Percentiles rank a stretch among this genome's conserved stretches.
These are phyloP conservation scores for Thalassiosira sp. DNA, from an alignment of 352 stramenopile species.

Conservation along the genomic window DNA sequence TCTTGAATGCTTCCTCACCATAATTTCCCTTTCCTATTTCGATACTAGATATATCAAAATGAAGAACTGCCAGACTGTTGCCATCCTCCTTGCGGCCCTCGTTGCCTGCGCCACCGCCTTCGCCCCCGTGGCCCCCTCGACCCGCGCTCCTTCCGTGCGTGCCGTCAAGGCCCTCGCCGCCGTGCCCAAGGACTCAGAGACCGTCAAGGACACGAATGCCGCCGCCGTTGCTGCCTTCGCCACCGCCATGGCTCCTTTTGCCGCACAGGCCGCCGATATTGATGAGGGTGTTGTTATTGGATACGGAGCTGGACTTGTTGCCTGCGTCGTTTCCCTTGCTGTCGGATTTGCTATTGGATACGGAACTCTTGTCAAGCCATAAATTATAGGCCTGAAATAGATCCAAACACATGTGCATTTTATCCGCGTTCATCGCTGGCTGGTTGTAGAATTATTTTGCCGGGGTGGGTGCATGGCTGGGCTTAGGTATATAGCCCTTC, in stretches of 20 bases:
- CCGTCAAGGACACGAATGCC: constrained; percentile 53
- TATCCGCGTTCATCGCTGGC: constrained; percentile 1
- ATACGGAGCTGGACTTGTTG: constrained; percentile 80
- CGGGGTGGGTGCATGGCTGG: not conserved
- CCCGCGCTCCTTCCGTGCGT: constrained; percentile 34
- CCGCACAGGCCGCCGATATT: constrained; percentile 67
- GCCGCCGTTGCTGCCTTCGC: constrained; percentile 75
- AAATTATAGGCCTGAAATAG: constrained; percentile 44
- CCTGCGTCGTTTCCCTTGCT: constrained; percentile 80
- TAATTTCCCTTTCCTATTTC: not conserved
- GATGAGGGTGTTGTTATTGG: constrained; percentile 79
- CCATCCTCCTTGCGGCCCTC: constrained; percentile 61
- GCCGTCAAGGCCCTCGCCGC: constrained; percentile 53
- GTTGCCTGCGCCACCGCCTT: constrained; percentile 71
- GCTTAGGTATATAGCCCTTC: too few relatives aligned
- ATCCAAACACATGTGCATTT: constrained; percentile 18
- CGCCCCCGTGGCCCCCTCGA: constrained; percentile 54
- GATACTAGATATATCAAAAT: constrained; percentile 55
- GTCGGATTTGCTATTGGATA: constrained; percentile 84
- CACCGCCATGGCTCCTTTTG: constrained; percentile 76
- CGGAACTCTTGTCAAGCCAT: constrained; percentile 82
- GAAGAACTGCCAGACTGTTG: constrained; percentile 74
- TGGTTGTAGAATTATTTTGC: constrained; percentile 16
- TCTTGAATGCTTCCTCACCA: too few relatives aligned
- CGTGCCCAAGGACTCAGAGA: constrained; percentile 58